Evolutionary conservation across 1,139 yeast species (phyloP).

Genomic region (Saccharomycopsis hybrid): DNA sequence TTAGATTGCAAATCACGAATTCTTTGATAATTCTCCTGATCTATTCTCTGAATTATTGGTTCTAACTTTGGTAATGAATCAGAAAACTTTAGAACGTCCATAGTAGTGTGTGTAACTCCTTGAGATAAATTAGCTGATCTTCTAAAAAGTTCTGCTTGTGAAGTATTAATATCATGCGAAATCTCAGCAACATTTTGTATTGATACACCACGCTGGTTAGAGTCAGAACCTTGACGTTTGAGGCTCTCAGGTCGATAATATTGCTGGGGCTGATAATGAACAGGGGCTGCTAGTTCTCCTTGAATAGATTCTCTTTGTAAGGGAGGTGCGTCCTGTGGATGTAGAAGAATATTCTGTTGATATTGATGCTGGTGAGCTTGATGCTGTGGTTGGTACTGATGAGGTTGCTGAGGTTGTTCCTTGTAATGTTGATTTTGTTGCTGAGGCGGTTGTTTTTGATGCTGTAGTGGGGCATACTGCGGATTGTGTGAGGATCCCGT

Average conservation of each 20-base stretch:
- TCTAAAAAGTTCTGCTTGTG: conserved; percentile 20
- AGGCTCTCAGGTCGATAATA: not conserved
- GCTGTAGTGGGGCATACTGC: no score
- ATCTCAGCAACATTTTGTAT: conserved; percentile 5
- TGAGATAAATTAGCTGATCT: conserved; percentile 21
- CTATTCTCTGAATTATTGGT: conserved; percentile 22
- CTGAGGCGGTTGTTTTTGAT: not conserved
- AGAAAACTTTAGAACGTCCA: conserved; percentile 24
- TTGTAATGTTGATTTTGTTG: no score
- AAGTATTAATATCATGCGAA: conserved; percentile 21
- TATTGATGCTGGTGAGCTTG: not conserved
- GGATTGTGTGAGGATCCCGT: no score
- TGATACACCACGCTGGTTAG: not conserved
- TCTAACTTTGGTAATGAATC: conserved; percentile 25
- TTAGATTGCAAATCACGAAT: conserved; percentile 22
- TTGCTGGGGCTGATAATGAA: not conserved
- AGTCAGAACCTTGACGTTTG: no score
- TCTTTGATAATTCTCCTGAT: conserved; percentile 21
- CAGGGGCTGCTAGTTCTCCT: not conserved
- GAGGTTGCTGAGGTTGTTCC: not conserved
- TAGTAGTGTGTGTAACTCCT: conserved; percentile 22
- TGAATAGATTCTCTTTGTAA: not conserved
- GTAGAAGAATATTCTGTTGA: not conserved
- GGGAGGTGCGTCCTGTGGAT: not conserved
- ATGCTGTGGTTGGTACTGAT: not conserved